phyloP scores from a whole-genome alignment of 1,139 yeast species.

The Suhomyces kunorum region DNA sequence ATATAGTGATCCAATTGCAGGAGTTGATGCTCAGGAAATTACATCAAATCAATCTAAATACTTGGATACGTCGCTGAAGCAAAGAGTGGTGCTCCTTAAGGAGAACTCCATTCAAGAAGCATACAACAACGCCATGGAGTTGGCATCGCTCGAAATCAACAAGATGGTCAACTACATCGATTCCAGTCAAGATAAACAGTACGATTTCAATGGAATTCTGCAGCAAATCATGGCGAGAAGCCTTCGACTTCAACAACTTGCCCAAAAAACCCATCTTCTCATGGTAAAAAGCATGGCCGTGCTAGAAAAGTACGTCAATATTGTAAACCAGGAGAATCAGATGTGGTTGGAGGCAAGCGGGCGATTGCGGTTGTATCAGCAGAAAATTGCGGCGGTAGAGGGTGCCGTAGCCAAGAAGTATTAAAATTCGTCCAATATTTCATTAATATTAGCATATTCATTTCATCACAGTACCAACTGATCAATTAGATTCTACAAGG shows the following conservation, averaged over 20 bases:
- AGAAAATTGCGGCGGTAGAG: neutral
- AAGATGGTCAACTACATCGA: conserved; percentile 24
- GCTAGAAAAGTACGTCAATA: conserved; percentile 28
- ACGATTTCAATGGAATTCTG: conserved; percentile 19
- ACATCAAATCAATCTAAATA: conserved; percentile 1
- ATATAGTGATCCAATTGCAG: neutral
- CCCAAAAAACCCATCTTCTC: conserved; percentile 24
- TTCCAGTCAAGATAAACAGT: conserved; percentile 21
- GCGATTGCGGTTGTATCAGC: conserved; percentile 16
- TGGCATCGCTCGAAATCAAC: conserved; percentile 26
- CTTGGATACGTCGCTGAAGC: conserved; percentile 17
- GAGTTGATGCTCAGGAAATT: neutral
- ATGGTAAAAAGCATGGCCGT: conserved; percentile 33
- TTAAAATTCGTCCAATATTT: too few species aligned
- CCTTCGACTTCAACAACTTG: conserved; percentile 18
- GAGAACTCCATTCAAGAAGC: conserved; percentile 24
- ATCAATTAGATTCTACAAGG: too few species aligned
- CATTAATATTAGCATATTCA: too few species aligned
- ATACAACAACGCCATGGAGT: conserved; percentile 22
- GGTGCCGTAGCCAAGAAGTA: conserved; percentile 9
- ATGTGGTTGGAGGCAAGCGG: conserved; percentile 29
- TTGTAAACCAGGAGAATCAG: conserved; percentile 26
- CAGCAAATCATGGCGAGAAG: conserved; percentile 13
- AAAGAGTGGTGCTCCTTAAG: conserved; percentile 25
- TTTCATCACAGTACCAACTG: too few species aligned